Evolutionary conservation across 768 basidiomycete genomes (phyloP), one percentile per base, ranked within the genome.

Genomic region (Cystofilobasidium capitatum): DNA sequence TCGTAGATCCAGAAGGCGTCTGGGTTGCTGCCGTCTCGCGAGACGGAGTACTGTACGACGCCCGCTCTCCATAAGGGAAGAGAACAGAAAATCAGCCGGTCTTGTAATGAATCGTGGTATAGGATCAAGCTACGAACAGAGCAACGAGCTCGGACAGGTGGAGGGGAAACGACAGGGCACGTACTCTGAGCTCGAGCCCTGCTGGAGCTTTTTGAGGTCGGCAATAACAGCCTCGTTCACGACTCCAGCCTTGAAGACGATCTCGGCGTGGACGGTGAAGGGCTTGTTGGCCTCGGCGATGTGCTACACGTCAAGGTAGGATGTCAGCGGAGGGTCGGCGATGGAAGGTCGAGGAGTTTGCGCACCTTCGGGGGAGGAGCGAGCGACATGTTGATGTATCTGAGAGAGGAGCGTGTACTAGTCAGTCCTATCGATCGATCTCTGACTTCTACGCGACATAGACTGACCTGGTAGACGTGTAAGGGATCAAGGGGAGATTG

Each of bases 1-100:
- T 55, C 51, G 51, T 33, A 55, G 51, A 55, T 55, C 51, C 51
- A 55, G 51, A 55, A 31, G 17, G 10, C n/a, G 7, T 55, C 51
- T 13, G 29, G 51, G 13, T 10, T 3, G 51, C 33, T 31, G 29
- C 51, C 51, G 31, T 55, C 51, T 8, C 51, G 51, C 5, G 51
- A 6, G 29, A 55, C 31, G 51, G 3, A 6, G 51, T 55, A 55
- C 31, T 55, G 26, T 17, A 31, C 51, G 31, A 55, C 51, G 29
- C 51, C 51, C 16, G 29, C 31, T 1, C 29, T 42, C 6, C 7
- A 24, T 49, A 22, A 49, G 45, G 24, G 45, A 12, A 49, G 45
- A 8, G 45, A 49, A 24, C 20, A 49, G 45, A 20, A n/a, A 16
- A n/a, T 49, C 45, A n/a, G 45, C 45, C 45, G 45, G 24, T 16